Percentiles rank a stretch among this genome's conserved stretches.
Evolutionary conservation across 768 basidiomycete genomes (phyloP).

Genomic region (Tylopilus intermedius): DNA sequence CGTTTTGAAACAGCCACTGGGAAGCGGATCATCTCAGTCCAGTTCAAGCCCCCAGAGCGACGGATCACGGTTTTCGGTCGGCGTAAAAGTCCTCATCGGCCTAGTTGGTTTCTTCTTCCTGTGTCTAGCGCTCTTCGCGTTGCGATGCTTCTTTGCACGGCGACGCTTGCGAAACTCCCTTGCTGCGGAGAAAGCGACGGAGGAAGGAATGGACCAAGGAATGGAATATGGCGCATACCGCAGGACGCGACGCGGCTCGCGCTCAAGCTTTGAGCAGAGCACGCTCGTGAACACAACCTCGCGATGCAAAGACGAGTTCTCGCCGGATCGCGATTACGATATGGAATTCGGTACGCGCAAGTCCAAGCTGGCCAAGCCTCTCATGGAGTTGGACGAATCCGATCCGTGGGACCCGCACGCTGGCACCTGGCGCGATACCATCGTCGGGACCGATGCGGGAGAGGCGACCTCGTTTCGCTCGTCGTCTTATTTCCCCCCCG

Average conservation of each 20-base stretch:
- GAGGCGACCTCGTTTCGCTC: conserved; percentile 11
- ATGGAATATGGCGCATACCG: conserved; percentile 29
- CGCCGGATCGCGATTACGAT: conserved; percentile 7
- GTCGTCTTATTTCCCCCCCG: conserved; percentile 9
- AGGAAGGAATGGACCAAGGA: conserved; percentile 14
- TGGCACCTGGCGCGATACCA: conserved; percentile 26
- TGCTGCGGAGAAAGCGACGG: conserved; percentile 5
- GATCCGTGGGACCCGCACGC: conserved; percentile 25
- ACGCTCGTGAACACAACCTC: conserved; percentile 35
- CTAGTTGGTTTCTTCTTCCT: conserved; percentile 55
- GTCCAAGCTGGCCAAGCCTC: background rate
- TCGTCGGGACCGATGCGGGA: conserved; percentile 25
- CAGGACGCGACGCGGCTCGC: conserved; percentile 30
- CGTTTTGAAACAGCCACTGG: conserved; percentile 58
- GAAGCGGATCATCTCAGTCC: conserved; percentile 12
- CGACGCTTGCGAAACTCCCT: conserved; percentile 29
- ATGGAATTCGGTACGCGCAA: conserved; percentile 12
- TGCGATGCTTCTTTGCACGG: conserved; percentile 48
- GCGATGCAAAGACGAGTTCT: conserved; percentile 31
- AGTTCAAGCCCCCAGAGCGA: conserved; percentile 6
- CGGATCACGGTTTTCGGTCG: conserved; percentile 47
- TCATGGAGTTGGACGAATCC: conserved; percentile 5
- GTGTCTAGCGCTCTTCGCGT: conserved; percentile 48
- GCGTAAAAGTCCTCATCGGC: conserved; percentile 58
- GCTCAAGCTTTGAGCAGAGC: conserved; percentile 27